Evolutionary conservation across 2,329 filamentous ascomycete genomes (phyloP), one percentile per base, ranked within the genome.

Genomic region (Botrytis pseudocinerea): DNA sequence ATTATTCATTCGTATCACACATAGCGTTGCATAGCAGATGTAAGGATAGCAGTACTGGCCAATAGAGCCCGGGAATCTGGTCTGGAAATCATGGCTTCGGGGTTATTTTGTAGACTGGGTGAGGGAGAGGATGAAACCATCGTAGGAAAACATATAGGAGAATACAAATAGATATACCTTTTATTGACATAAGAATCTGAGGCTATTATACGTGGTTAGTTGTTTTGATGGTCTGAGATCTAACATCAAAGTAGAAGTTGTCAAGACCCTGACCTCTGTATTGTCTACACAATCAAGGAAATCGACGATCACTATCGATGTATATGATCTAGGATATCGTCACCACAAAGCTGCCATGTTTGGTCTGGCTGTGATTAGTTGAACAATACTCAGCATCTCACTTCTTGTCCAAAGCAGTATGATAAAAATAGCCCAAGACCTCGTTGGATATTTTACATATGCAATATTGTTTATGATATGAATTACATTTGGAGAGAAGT

Each of bases 21-120:
- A 72, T 68, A 44, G 70, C 62, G 40, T 63, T 57, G 61, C 32
- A 57, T 68, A 69, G 61, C 40, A 32, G 62, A 72, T 72, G 69
- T 51, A 72, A 63, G 32, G 66, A 32, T 70, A 57, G 38, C 38
- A 25, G 42, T 28, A 48, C 22, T n/a, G 32, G 42, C 18, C 35
- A 42, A 46, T 48, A 59, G 46, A 32, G 46, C 44, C 42, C 44
- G 64, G 32, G 32, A 28, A n/a, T 25, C n/a, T 40, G 32, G 44
- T 54, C 32, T 54, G 64, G 46, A 51, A 68, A 16, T 57, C 20
- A 54, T 68, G 38, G 35, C 42, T 57, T 40, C 48, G 35, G 18
- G 22, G 22, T 65, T 42, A 38, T 42, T 57, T 68, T 57, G 28
- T 68, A 68, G 65, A 57, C 46, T 68, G 14, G 64, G 9, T 35